phyloP scores from a whole-genome alignment of 495 filamentous ascomycete genomes.

The Evansstolkia leycettana region DNA sequence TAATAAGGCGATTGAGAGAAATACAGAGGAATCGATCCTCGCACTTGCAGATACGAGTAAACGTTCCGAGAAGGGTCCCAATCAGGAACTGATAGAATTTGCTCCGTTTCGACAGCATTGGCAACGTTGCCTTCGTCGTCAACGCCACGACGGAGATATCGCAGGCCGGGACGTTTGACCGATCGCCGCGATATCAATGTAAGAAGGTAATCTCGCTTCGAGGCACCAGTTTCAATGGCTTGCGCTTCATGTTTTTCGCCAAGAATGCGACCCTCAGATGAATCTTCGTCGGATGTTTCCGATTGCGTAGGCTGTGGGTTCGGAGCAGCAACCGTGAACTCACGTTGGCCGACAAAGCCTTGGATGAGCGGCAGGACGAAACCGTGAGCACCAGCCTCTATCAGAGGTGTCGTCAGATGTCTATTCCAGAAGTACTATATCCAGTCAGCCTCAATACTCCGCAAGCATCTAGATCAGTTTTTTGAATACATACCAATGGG shows the following conservation, averaged over 20 bases:
- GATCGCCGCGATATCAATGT: slow-evolving; percentile 83
- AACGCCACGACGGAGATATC: slow-evolving; percentile 84
- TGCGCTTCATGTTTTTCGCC: slow-evolving; percentile 21
- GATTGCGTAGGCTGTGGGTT: slow-evolving; percentile 6
- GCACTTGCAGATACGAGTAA: slow-evolving; percentile 73
- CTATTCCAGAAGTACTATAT: slow-evolving; percentile 88
- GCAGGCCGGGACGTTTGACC: slow-evolving; percentile 68
- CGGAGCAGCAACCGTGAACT: slow-evolving; percentile 52
- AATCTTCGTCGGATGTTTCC: slow-evolving; percentile 8
- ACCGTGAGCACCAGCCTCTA: slow-evolving; percentile 44
- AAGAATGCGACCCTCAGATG: slow-evolving; percentile 18
- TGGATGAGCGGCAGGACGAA: slow-evolving; percentile 80
- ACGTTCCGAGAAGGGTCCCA: slow-evolving; percentile 51
- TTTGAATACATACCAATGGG: slow-evolving; percentile 46
- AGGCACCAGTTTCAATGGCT: slow-evolving; percentile 9
- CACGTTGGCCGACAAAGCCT: slow-evolving; percentile 83
- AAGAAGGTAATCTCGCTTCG: slow-evolving; percentile 47
- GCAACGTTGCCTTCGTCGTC: slow-evolving; percentile 79
- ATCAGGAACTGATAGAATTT: slow-evolving; percentile 59
- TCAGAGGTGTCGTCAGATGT: slow-evolving; percentile 61
- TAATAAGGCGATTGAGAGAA: slow-evolving; percentile 90
- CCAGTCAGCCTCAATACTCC: not conserved
- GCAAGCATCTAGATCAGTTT: not conserved
- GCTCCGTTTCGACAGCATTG: slow-evolving; percentile 90
- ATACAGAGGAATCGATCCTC: slow-evolving; percentile 83